These are phyloP conservation scores for Russula sp. DNA, from an alignment of 768 basidiomycete genomes.

Conservation along the genomic window DNA sequence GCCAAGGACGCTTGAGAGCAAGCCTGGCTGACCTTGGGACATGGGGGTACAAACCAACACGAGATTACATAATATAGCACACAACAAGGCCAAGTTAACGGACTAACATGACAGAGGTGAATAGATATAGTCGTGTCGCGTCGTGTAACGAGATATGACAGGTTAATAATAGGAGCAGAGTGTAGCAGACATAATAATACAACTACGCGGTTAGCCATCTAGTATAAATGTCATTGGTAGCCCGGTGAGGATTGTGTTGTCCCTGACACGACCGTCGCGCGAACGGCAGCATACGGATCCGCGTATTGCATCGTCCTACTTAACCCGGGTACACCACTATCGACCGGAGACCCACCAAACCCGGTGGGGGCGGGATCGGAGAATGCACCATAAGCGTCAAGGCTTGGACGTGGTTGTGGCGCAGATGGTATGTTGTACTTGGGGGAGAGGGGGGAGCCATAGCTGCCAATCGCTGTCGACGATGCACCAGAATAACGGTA, in stretches of 20 bases:
- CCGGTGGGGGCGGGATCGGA: slow-evolving; percentile 82
- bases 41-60: slow-evolving; percentile 14
- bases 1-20: slow-evolving; percentile 62
- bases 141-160: slow-evolving; percentile 9
- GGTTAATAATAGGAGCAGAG: slow-evolving; percentile 4
- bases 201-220: slow-evolving; percentile 20
- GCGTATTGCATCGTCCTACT: slow-evolving; percentile 94
- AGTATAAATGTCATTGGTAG: slow-evolving; percentile 21
- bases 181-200: slow-evolving; percentile 14
- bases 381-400: slow-evolving; percentile 90
- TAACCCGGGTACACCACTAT: slow-evolving; percentile 50
- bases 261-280: slow-evolving; percentile 41
- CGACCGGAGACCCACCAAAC: slow-evolving; percentile 46
- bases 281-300: slow-evolving; percentile 78
- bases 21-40: slow-evolving; percentile 35
- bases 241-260: slow-evolving; percentile 13
- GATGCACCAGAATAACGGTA: slow-evolving; percentile 48
- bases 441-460: slow-evolving; percentile 22
- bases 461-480: slow-evolving; percentile 34
- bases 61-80: slow-evolving; percentile 25
- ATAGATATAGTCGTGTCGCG: slow-evolving; percentile 14
- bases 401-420: slow-evolving; percentile 52
- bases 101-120: neutral
- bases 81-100: slow-evolving; percentile 1
- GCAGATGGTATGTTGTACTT: slow-evolving; percentile 37